phyloP scores from a whole-genome alignment of 495 filamentous ascomycete genomes.

The Penicilliopsis zonata region DNA sequence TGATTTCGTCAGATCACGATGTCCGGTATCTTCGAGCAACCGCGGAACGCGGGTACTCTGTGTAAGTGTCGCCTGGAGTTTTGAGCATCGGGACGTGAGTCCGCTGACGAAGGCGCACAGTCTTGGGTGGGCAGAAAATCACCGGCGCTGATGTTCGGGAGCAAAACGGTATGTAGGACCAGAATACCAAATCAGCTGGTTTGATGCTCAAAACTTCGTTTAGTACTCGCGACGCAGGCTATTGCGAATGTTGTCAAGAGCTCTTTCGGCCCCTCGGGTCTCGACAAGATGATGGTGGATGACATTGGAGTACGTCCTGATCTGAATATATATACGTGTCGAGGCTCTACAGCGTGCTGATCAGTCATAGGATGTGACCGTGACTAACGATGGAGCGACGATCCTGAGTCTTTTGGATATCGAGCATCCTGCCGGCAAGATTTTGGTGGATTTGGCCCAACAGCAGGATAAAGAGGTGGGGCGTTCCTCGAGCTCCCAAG shows the following conservation, averaged over 20 bases:
- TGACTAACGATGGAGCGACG: constrained; percentile 97
- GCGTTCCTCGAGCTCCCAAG: neutral
- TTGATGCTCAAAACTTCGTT: constrained; percentile 6
- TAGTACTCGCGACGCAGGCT: constrained; percentile 88
- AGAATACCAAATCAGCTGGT: constrained; percentile 1
- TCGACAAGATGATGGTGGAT: constrained; percentile 99
- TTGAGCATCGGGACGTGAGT: constrained; percentile 8
- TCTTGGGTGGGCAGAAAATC: constrained; percentile 90
- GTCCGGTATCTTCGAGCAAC: constrained; percentile 82
- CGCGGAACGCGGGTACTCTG: constrained; percentile 74
- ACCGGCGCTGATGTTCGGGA: constrained; percentile 90
- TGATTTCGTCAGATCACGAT: constrained; percentile 40
- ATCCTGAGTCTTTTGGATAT: constrained; percentile 92
- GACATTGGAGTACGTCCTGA: constrained; percentile 71
- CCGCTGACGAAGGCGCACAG: constrained; percentile 34
- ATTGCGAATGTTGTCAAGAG: constrained; percentile 98
- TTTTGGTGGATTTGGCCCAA: constrained; percentile 91
- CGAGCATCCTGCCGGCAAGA: constrained; percentile 96
- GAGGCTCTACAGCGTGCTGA: constrained; percentile 14
- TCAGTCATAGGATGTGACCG: constrained; percentile 74
- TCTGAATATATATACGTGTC: constrained; percentile 3
- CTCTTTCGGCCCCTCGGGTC: constrained; percentile 91
- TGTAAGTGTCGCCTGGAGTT: constrained; percentile 36
- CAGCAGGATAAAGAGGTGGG: constrained; percentile 93
- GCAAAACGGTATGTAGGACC: constrained; percentile 63